Evolutionary conservation across 2,329 filamentous ascomycete genomes (phyloP), one percentile per base, ranked within the genome.

Genomic region (Thermoascus crustaceus): DNA sequence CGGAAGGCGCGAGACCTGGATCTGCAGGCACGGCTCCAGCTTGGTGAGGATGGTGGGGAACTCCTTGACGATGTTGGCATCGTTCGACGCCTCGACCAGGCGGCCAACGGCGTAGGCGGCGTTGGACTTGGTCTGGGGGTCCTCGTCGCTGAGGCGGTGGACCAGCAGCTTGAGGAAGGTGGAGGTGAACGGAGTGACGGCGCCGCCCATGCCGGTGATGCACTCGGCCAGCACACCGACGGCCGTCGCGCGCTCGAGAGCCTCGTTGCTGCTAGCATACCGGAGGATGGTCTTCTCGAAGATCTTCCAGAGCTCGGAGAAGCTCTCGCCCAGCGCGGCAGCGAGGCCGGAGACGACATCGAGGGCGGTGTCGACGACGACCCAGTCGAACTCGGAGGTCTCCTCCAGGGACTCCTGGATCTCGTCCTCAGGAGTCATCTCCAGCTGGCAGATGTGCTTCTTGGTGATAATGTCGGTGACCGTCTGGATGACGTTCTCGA

Each of bases 361-460:
- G 37, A 96, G 76, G 22, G 86, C 88, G 7, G 87, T 94, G 67
- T 98, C 91, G 36, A 96, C 82, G 34, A 94, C 82, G 11, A 95
- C 76, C 91, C 91, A 96, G 69, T 96, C 91, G 54, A 94, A 94
- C 67, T 98, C 91, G 2, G 89, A 94, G 19, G 82, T 83, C 57
- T 87, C 89, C 32, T 78, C 70, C 37, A 83, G 77, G 7, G 79
- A 69, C n/a, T 80, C 78, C 37, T 78, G 73, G 43, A 82, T 76
- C 49, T 89, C 87, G 37, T 85, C 82, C 42, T 85, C 81, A 41
- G 84, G 82, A 30, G 82, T 85, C 14, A 93, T 76, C 55, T 95
- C 89, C 54, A 89, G 78, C 66, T 98, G 91, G 69, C 86, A 95
- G 38, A 85, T 80, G 66, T 98, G 91, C 43, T 84, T 80, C 64